Evolutionary conservation across 2,329 filamentous ascomycete species (phyloP), one percentile per base, ranked within the genome.

Genomic region (Xylariaceae sp.): DNA sequence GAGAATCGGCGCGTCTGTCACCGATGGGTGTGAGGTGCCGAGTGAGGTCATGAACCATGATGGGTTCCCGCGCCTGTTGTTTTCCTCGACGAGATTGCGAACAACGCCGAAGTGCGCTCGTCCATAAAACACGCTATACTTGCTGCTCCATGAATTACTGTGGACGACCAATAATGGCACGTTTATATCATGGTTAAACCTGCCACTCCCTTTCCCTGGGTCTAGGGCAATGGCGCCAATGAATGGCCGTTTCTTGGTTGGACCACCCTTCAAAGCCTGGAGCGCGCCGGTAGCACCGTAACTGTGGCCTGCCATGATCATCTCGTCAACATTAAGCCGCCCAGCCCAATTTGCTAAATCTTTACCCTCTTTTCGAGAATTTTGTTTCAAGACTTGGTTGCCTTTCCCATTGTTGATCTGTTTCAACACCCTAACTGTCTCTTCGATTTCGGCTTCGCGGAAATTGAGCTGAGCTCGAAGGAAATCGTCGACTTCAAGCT

Each of bases 1-100:
- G 6, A 90, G 78, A 2, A 89, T 75, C 0, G 87, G 86, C 14
- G 87, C 87, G 65, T 89, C 87, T 0, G 87, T 88, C 17, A 88
- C 83, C 8, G 81, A 84, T 0, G 87, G 85, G 65, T 90, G 87
- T 0, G 84, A 74, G 0, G 82, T 84, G 28, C 80, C 79, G 1
- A 83, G 67, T 24, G 77, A 78, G 1, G 82, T 85, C 65, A 84
- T 69, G 70, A 85, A 85, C 82, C 82, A 85, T 2, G 75, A 74
- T 3, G 77, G 67, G 41, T 77, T 76, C 12, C 76, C 71, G 52
- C 79, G 71, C 56, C 73, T 63, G 60, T 81, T 72, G 43, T 82
- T 74, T 56, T 74, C 70, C 17, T 76, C 71, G 2, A 83, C 83
- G 2, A 89, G 75, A 6, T 82, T 81, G 53, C 78, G 79, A 6